Percentiles rank a stretch among this genome's conserved stretches.
phyloP scores from a whole-genome alignment of 257 asterid species.

The Lithospermum erythrorhizon region DNA sequence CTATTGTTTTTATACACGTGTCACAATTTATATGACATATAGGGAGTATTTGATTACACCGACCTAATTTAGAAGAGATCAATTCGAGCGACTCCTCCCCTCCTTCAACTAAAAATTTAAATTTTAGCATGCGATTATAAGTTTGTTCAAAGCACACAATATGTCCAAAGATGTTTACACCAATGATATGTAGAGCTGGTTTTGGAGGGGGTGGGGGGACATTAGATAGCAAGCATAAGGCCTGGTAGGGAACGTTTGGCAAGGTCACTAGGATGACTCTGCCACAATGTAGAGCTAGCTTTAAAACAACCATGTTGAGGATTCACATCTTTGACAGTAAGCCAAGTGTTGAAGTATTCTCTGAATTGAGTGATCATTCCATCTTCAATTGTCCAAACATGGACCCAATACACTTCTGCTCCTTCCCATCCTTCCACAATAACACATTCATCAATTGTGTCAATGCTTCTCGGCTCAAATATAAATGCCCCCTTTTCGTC shows the following conservation, averaged over 20 bases:
- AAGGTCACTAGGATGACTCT: constrained; percentile 82
- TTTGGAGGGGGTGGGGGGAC: too few species aligned
- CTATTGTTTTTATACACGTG: too few species aligned
- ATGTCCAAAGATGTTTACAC: too few species aligned
- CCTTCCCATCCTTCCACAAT: constrained; percentile 95
- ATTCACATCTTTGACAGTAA: constrained; percentile 59
- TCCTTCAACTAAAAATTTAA: too few species aligned
- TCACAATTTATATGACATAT: too few species aligned
- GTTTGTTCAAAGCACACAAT: too few species aligned
- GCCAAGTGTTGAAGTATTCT: constrained; percentile 91
- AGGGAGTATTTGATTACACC: too few species aligned
- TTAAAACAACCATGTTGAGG: constrained; percentile 19
- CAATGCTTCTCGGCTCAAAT: constrained; percentile 62
- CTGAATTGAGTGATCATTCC: constrained; percentile 69
- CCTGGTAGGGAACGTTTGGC: constrained; percentile 62
- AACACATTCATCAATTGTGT: constrained; percentile 45
- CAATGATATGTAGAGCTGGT: too few species aligned
- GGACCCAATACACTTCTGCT: constrained; percentile 72
- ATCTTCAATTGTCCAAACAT: constrained; percentile 68
- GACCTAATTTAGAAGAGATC: too few species aligned
- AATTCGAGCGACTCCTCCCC: too few species aligned
- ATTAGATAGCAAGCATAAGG: constrained; percentile 58
- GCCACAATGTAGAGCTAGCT: constrained; percentile 55
- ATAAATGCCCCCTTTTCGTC: constrained; percentile 20
- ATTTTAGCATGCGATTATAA: too few species aligned